Percentiles rank a stretch among this genome's conserved stretches.
phyloP scores from a whole-genome alignment of 202 grass and related monocot genomes.

The Zizania palustris region DNA sequence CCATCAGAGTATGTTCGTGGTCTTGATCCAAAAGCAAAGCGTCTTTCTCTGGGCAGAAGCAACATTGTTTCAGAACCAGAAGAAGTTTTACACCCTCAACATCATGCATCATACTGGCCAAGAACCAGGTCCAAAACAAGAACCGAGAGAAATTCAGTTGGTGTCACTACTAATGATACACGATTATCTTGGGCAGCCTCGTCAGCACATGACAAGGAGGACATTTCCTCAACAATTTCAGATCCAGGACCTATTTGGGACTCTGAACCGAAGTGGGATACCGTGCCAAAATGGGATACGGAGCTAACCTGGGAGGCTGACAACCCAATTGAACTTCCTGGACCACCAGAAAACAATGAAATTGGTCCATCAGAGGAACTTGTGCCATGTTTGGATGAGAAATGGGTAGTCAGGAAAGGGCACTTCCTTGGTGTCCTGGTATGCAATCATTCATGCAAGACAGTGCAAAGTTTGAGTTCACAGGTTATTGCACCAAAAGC shows the following conservation, averaged over 20 bases:
- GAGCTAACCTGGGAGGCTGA: constrained; percentile 65
- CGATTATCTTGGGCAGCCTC: constrained; percentile 67
- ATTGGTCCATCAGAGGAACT: constrained; percentile 55
- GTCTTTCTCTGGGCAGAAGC: constrained; percentile 69
- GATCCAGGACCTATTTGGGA: constrained; percentile 97
- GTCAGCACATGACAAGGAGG: constrained; percentile 86
- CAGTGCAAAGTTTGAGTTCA: constrained; percentile 95
- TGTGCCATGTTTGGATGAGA: constrained; percentile 94
- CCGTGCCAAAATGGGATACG: constrained; percentile 69
- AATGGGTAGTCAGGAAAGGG: constrained; percentile 92
- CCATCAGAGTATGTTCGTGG: constrained; percentile 88
- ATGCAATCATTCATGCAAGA: constrained; percentile 95
- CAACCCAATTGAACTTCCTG: constrained; percentile 59
- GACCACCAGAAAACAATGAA: constrained; percentile 56
- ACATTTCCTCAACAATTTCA: constrained; percentile 90
- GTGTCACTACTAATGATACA: constrained; percentile 62
- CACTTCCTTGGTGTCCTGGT: constrained; percentile 90
- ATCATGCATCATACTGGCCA: constrained; percentile 78
- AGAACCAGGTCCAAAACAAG: constrained; percentile 89
- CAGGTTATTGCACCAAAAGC: constrained; percentile 90
- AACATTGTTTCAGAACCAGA: constrained; percentile 91
- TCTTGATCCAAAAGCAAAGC: constrained; percentile 86
- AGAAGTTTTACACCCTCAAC: constrained; percentile 85
- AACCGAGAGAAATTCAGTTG: constrained; percentile 62
- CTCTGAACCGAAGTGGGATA: constrained; percentile 80